These are phyloP conservation scores for Lipomyces sp. DNA, from an alignment of 805 yeast genomes.

Conservation along the genomic window DNA sequence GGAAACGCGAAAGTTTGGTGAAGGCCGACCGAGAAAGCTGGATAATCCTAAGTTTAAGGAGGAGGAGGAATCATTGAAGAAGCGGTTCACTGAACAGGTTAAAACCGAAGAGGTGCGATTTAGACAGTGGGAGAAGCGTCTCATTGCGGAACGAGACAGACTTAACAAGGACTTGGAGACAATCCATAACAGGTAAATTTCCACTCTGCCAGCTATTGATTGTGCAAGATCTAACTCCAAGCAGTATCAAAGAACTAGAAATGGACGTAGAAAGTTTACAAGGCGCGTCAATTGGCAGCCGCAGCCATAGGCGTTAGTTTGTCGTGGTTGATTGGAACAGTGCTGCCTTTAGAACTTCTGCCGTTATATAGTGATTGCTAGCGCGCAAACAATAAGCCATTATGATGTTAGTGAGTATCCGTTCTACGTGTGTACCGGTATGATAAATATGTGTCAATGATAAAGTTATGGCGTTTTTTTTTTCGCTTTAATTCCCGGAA, in stretches of 20 bases:
- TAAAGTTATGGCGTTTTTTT: background rate
- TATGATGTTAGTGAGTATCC: background rate
- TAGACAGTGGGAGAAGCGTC: conserved; percentile 98
- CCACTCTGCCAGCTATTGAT: background rate
- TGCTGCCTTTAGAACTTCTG: background rate
- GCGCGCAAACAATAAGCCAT: background rate
- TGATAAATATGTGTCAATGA: background rate
- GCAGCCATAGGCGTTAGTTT: conserved; percentile 23
- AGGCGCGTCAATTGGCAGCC: conserved; percentile 29
- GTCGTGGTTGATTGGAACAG: background rate
- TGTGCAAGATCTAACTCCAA: background rate
- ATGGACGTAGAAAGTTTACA: conserved; percentile 42
- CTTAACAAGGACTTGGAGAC: conserved; percentile 92
- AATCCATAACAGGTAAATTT: conserved; percentile 56
- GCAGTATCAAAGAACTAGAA: conserved; percentile 46
- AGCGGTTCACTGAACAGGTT: conserved; percentile 94
- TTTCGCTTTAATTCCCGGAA: background rate
- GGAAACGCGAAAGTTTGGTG: conserved; percentile 53
- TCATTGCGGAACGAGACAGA: conserved; percentile 91
- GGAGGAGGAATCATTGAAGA: conserved; percentile 92
- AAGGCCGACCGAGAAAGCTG: conserved; percentile 45
- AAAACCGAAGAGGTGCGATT: conserved; percentile 96
- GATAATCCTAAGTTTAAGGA: conserved; percentile 94
- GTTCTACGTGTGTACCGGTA: background rate
- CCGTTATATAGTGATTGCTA: background rate